Evolutionary conservation across 352 stramenopile species (phyloP).

Genomic region (Ophiocytium majus): DNA sequence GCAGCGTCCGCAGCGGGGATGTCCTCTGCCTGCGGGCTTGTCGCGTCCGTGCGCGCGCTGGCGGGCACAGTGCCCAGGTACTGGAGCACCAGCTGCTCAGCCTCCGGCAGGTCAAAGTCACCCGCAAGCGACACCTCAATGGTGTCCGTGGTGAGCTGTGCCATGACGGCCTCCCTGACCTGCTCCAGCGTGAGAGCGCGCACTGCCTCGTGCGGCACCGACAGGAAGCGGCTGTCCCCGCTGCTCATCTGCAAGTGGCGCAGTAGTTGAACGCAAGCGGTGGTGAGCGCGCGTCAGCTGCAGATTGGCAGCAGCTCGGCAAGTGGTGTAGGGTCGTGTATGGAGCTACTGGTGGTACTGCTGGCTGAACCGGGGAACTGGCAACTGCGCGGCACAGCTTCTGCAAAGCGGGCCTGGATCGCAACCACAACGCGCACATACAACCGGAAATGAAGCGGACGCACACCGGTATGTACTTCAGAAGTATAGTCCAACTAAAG

Average conservation of each 20-base stretch:
- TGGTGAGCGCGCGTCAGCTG: too few relatives aligned
- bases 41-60: constrained; percentile 22
- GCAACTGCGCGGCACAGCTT: too few relatives aligned
- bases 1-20: constrained; percentile 36
- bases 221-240: constrained; percentile 53
- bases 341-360: too few relatives aligned
- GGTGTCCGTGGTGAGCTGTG: constrained; percentile 52
- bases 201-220: constrained; percentile 50
- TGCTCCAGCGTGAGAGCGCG: constrained; percentile 72
- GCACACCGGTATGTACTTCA: too few relatives aligned
- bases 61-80: constrained; percentile 74
- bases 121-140: constrained; percentile 71
- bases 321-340: too few relatives aligned
- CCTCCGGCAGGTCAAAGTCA: constrained; percentile 72
- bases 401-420: too few relatives aligned
- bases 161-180: constrained; percentile 70
- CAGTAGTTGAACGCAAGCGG: too few relatives aligned
- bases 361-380: too few relatives aligned
- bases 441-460: too few relatives aligned
- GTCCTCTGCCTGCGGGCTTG: constrained; percentile 59
- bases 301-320: too few relatives aligned
- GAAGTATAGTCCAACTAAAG: too few relatives aligned
- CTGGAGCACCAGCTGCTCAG: constrained; percentile 68
- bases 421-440: too few relatives aligned
- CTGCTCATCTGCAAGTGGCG: constrained; percentile 46